Percentiles rank a stretch among this genome's conserved stretches.
phyloP scores from a whole-genome alignment of 768 basidiomycete species.

The Phlegmacium glaucopus region DNA sequence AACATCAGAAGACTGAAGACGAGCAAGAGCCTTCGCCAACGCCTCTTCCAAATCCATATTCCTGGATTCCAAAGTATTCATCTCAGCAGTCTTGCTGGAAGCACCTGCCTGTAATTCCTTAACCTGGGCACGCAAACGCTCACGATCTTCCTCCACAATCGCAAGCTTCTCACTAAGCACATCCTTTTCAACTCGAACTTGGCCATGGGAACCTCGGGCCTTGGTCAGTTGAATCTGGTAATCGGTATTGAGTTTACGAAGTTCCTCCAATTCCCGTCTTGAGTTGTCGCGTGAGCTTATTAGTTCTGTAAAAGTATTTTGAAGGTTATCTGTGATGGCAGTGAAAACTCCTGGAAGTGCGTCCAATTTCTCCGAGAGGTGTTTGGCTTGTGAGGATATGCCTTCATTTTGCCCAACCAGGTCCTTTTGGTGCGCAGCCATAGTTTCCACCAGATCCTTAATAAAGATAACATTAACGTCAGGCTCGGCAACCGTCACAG shows the following conservation, averaged over 20 bases:
- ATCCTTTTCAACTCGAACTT: slow-evolving; percentile 82
- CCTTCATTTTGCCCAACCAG: slow-evolving; percentile 46
- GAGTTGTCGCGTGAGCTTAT: slow-evolving; percentile 51
- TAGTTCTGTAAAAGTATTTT: slow-evolving; percentile 62
- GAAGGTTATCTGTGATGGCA: slow-evolving; percentile 49
- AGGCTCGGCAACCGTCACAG: slow-evolving; percentile 17
- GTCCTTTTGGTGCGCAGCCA: slow-evolving; percentile 49
- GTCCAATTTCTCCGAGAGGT: slow-evolving; percentile 49
- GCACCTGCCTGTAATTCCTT: slow-evolving; percentile 49
- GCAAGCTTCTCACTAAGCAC: slow-evolving; percentile 58
- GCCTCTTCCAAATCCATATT: slow-evolving; percentile 69
- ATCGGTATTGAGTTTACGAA: slow-evolving; percentile 64
- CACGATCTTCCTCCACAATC: slow-evolving; percentile 62
- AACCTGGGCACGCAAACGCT: slow-evolving; percentile 51
- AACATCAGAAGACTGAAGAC: slow-evolving; percentile 72
- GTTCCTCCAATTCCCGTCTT: slow-evolving; percentile 67
- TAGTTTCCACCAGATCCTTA: slow-evolving; percentile 44
- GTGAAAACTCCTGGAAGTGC: slow-evolving; percentile 59
- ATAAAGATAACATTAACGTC: slow-evolving; percentile 40
- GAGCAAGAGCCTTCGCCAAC: slow-evolving; percentile 65
- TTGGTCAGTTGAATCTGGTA: slow-evolving; percentile 71
- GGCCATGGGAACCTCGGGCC: slow-evolving; percentile 73
- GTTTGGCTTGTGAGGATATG: slow-evolving; percentile 47
- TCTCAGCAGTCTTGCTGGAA: slow-evolving; percentile 42
- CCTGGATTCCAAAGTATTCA: slow-evolving; percentile 43